These are phyloP conservation scores for Quercus alba DNA, from an alignment of 306 rosid genomes.

Conservation along the genomic window DNA sequence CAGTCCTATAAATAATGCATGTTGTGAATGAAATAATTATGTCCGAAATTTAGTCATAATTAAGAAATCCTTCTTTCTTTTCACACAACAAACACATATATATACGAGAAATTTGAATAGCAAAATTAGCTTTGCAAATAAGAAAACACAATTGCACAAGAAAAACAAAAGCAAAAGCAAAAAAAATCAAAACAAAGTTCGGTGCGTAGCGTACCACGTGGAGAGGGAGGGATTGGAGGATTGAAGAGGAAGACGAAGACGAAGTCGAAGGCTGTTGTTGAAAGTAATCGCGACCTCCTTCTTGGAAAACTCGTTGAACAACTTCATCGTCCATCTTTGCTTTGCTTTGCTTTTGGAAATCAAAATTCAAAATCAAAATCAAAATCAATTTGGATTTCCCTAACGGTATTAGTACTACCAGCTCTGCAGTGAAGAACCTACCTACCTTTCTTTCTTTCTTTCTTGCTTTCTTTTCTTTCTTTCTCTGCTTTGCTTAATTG, in stretches of 20 bases:
- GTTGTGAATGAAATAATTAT: no score
- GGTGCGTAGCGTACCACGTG: conserved; percentile 63
- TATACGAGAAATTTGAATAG: no score
- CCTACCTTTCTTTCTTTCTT: not conserved
- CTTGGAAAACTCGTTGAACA: conserved; percentile 96
- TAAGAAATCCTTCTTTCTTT: no score
- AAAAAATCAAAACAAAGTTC: not conserved
- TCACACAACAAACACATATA: no score
- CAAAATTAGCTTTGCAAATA: no score
- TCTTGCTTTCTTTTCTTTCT: not conserved
- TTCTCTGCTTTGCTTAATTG: not conserved
- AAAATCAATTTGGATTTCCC: not conserved
- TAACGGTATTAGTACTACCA: not conserved
- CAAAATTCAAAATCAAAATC: not conserved
- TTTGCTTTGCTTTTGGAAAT: not conserved
- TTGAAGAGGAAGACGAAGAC: conserved; percentile 69
- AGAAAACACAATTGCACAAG: not conserved
- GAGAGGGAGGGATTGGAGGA: conserved; percentile 97
- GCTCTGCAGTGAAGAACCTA: no score
- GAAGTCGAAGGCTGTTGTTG: conserved; percentile 94
- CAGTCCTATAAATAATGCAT: no score
- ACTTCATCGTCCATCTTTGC: conserved; percentile 77
- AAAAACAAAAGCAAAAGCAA: not conserved
- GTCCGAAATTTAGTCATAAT: no score
- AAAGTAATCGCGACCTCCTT: conserved; percentile 93